These are phyloP conservation scores for Syncephalastrum monosporum DNA, from an alignment of 371 early-diverging fungal species.

Conservation along the genomic window DNA sequence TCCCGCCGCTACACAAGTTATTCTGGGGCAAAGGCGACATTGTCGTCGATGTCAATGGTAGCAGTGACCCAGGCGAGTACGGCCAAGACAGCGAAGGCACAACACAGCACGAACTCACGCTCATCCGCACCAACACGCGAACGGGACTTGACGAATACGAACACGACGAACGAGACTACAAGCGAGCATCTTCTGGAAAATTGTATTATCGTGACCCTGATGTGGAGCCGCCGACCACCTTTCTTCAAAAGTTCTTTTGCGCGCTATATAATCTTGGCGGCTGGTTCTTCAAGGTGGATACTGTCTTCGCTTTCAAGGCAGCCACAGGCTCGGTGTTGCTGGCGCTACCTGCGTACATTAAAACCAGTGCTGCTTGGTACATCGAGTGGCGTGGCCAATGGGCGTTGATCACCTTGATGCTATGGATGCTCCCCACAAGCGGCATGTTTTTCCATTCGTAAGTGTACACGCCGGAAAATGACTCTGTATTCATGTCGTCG, in stretches of 20 bases:
- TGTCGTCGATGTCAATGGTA: too few species aligned
- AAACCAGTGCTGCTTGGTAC: conserved; percentile 11
- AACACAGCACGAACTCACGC: background rate
- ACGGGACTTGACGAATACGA: too few species aligned
- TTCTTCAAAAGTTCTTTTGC: conserved; percentile 9
- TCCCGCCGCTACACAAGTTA: background rate
- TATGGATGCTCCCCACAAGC: conserved; percentile 38
- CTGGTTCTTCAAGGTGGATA: conserved; percentile 10
- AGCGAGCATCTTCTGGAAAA: background rate
- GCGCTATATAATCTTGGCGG: background rate
- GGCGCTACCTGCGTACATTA: background rate
- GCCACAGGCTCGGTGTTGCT: conserved; percentile 9
- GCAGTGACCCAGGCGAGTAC: too few species aligned
- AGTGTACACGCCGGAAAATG: background rate
- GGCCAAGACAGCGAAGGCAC: too few species aligned
- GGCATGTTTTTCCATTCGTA: conserved; percentile 35
- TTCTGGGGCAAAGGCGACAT: too few species aligned
- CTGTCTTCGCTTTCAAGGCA: conserved; percentile 10
- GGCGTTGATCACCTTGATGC: conserved; percentile 31
- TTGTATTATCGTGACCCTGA: conserved; percentile 9
- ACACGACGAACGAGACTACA: too few species aligned
- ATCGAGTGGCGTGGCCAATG: conserved; percentile 34
- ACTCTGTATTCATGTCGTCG: background rate
- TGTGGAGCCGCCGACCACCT: conserved; percentile 8
- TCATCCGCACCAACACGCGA: too few species aligned